A percentile compares a stretch with the other conserved stretches of the same genome.
These are phyloP conservation scores for Volvariella surrecta DNA, from an alignment of 1,284 basidiomycete species.

Conservation along the genomic window DNA sequence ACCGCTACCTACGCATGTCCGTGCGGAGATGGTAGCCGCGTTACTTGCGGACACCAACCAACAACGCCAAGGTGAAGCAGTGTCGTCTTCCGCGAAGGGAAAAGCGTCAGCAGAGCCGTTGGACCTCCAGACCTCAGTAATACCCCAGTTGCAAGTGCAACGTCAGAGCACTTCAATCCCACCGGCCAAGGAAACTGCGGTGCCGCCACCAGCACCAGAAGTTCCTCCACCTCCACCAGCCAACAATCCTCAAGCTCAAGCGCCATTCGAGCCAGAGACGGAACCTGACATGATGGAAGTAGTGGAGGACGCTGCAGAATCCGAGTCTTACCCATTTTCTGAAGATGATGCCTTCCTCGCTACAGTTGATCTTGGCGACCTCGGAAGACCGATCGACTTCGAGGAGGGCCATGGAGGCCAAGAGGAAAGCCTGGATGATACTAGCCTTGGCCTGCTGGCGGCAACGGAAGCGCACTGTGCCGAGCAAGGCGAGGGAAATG, in stretches of 20 bases:
- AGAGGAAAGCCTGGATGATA: neutral
- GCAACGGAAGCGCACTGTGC: neutral
- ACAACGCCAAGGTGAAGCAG: neutral
- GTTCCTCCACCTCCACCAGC: neutral
- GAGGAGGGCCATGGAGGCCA: conserved; percentile 27
- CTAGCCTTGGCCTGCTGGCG: neutral
- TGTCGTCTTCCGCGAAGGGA: neutral
- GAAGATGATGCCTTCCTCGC: conserved; percentile 61
- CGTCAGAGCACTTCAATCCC: neutral
- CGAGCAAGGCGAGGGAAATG: neutral
- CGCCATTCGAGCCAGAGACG: conserved; percentile 11
- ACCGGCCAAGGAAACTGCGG: neutral
- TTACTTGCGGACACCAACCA: neutral
- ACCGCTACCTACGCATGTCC: neutral
- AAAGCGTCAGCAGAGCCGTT: neutral
- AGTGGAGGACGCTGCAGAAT: conserved; percentile 21
- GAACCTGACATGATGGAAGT: conserved; percentile 9
- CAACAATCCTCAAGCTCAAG: neutral
- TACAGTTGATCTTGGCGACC: conserved; percentile 46
- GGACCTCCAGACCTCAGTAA: neutral
- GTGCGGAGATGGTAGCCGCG: neutral
- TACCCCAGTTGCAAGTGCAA: neutral
- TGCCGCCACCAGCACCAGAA: neutral
- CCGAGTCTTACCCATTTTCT: conserved; percentile 39
- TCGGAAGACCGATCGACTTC: conserved; percentile 32